Evolutionary conservation across 257 asterid genomes (phyloP), one percentile per base, ranked within the genome.

Genomic region (Coffea eugenioides): DNA sequence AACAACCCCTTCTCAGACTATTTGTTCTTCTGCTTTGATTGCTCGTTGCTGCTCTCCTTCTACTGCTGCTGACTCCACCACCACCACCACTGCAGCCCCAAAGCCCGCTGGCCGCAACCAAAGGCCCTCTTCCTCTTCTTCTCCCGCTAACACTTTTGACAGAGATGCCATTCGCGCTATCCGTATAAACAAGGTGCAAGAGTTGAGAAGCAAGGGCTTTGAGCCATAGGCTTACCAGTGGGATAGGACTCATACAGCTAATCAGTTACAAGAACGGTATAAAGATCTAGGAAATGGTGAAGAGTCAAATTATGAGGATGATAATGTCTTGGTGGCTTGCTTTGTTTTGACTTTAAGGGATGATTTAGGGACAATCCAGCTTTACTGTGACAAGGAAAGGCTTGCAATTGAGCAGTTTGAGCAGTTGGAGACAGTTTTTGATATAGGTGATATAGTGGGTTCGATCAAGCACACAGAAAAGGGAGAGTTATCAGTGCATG

Each of bases 351-450:
- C 99, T 27, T 84, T 96, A 84, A 94, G 97, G 89, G 99, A 96
- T 85, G 97, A 90, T 77, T 93, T 98, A 0, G 98, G 99, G 79
- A 88, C 96, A 80, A 91, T 96, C 80, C 99, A 95, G 99, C 99
- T 95, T 81, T 95, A 92, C 82, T 93, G 98, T 85, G 99, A 95
- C 90, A 93, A 93, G 90, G 98, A 95, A 89, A 93, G 88, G 87
- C 94, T 95, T 43, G 87, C 76, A 43, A 77, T 80, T 70, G 90
- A 93, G 79, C 95, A 92, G 76, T 95, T 93, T 82, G 95, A 95
- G 73, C 94, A 90, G 78, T 84, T 95, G 91, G 93, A 93, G 94
- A 85, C 95, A 73, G 85, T 88, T 70, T 89, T 95, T 76, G 99
- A 95, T 82, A 88, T 93, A 84, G 99, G 99, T 79, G 99, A 95